Evolutionary conservation across 768 basidiomycete genomes (phyloP).

Genomic region (Rhodosporidiobolus odoratus): DNA sequence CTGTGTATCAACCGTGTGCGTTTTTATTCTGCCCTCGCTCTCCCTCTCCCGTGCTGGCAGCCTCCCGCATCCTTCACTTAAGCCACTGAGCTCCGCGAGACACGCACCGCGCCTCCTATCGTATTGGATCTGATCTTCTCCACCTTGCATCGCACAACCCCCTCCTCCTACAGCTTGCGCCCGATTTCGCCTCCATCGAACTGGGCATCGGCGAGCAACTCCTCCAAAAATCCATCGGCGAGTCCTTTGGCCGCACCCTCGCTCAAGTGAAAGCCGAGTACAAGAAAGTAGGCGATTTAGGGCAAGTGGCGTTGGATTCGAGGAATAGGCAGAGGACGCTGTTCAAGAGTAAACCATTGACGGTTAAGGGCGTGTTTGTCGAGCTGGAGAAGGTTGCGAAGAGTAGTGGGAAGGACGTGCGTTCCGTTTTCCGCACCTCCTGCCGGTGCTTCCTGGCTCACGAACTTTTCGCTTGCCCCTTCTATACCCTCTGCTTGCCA

Average conservation of each 20-base stretch:
- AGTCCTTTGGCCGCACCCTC: slow-evolving; percentile 84
- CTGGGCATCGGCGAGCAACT: slow-evolving; percentile 93
- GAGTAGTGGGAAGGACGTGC: slow-evolving; percentile 46
- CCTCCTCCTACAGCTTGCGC: slow-evolving; percentile 61
- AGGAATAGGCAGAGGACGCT: slow-evolving; percentile 66
- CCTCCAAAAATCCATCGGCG: slow-evolving; percentile 87
- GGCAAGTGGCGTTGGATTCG: slow-evolving; percentile 87
- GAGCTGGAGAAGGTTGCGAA: slow-evolving; percentile 84
- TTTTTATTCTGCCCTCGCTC: slow-evolving; percentile 1
- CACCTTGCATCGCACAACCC: neutral
- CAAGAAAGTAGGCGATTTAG: slow-evolving; percentile 91
- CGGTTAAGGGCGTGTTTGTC: slow-evolving; percentile 81
- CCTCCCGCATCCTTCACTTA: neutral
- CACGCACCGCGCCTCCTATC: too few relatives aligned
- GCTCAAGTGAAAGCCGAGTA: slow-evolving; percentile 81
- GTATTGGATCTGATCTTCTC: too few relatives aligned
- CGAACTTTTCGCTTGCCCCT: neutral
- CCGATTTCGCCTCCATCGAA: slow-evolving; percentile 91
- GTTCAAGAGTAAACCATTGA: slow-evolving; percentile 88
- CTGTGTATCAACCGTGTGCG: slow-evolving; percentile 91
- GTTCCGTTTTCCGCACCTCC: slow-evolving; percentile 1
- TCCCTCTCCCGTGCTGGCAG: neutral
- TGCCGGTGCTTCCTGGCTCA: too few relatives aligned
- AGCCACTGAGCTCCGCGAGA: too few relatives aligned
- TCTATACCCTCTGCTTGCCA: neutral